Evolutionary conservation across 106 monocot species (phyloP).

Genomic region (Dendrobium officinale): DNA sequence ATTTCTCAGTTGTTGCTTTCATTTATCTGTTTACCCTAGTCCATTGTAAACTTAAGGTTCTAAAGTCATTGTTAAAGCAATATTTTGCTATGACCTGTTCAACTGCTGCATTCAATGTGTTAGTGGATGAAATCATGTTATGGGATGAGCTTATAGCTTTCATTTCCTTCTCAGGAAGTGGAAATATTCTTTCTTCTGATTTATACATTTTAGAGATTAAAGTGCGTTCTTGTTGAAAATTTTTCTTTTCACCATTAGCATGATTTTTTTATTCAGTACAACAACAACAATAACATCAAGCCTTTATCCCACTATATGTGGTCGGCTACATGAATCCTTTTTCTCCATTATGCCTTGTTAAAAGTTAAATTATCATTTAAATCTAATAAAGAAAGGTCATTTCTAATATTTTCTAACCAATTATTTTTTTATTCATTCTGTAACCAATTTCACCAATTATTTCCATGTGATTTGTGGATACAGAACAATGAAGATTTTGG

Average conservation of each 20-base stretch:
- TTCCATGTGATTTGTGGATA: conserved; percentile 10
- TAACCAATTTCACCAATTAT: background rate
- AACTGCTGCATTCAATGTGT: background rate
- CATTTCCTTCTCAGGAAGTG: background rate
- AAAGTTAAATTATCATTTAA: too few species aligned
- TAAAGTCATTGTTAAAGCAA: background rate
- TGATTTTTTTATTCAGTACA: background rate
- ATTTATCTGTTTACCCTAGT: background rate
- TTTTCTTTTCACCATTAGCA: background rate
- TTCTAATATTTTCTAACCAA: too few species aligned
- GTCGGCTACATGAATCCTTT: too few species aligned
- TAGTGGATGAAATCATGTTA: background rate
- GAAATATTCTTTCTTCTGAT: background rate
- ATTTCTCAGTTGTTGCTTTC: background rate
- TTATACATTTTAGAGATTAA: background rate
- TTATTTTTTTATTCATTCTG: too few species aligned
- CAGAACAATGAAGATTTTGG: conserved; percentile 82
- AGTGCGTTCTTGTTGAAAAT: background rate
- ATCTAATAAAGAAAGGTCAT: too few species aligned
- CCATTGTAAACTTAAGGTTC: background rate
- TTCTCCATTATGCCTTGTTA: too few species aligned
- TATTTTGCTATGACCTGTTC: background rate
- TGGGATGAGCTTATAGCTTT: background rate
- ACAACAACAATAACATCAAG: too few species aligned
- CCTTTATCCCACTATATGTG: too few species aligned